Evolutionary conservation across 108 stramenopile species (phyloP).

Genomic region (Epithemia pelagica): DNA sequence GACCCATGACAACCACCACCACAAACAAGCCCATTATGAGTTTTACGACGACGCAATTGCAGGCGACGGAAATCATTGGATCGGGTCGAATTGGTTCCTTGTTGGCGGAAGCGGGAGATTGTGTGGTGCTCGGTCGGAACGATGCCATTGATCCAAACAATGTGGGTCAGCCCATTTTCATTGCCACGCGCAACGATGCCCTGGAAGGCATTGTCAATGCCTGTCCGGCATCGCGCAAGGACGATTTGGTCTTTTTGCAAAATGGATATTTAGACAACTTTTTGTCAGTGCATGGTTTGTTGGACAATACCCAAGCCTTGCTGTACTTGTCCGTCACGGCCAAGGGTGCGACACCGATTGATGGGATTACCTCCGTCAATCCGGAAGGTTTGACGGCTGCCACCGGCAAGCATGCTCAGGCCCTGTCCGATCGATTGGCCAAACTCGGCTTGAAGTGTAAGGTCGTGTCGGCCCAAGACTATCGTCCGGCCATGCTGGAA

Average conservation of each 20-base stretch:
- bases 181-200: constrained; percentile 90
- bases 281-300: constrained; percentile 48
- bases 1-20: too few relatives aligned
- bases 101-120: constrained; percentile 42
- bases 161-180: constrained; percentile 59
- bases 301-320: constrained; percentile 76
- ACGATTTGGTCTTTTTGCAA: constrained; percentile 91
- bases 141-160: constrained; percentile 54
- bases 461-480: constrained; percentile 46
- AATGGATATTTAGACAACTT: constrained; percentile 86
- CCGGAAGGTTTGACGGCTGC: constrained; percentile 89
- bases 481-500: constrained; percentile 83
- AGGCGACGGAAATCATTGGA: constrained; percentile 40
- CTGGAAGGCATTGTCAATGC: constrained; percentile 73
- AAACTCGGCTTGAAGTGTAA: constrained; percentile 72
- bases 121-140: constrained; percentile 39
- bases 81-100: constrained; percentile 68
- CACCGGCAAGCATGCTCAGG: constrained; percentile 75
- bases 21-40: too few relatives aligned
- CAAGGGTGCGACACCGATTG: constrained; percentile 76
- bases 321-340: constrained; percentile 83
- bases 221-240: constrained; percentile 59
- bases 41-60: not conserved
- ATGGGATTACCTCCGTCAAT: constrained; percentile 84
- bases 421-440: constrained; percentile 71